Conservation (phyloP, 2,329 filamentous ascomycete genomes). For the Trichoderma arundinaceum region DNA sequence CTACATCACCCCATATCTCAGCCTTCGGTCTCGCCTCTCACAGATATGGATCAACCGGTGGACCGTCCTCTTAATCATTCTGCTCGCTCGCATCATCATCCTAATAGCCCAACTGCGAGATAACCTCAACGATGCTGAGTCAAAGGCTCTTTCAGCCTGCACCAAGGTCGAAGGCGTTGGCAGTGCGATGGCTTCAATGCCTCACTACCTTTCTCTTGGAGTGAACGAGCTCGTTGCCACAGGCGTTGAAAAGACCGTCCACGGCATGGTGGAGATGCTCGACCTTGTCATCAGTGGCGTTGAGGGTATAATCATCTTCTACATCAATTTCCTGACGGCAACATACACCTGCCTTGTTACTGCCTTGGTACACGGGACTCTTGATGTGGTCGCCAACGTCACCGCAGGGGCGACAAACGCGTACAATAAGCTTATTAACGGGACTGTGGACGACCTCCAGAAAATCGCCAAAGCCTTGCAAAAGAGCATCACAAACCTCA, state of each 20-base stretch:
- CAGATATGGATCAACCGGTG: conserved; percentile 98
- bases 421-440: conserved; percentile 57
- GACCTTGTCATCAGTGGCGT: conserved; percentile 80
- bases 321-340: conserved; percentile 87
- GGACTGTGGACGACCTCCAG: conserved; percentile 65
- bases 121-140: conserved; percentile 76
- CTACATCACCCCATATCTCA: conserved; percentile 87
- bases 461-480: conserved; percentile 57
- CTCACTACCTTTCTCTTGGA: conserved; percentile 87
- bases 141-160: conserved; percentile 85
- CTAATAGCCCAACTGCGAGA: conserved; percentile 74
- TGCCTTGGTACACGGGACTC: conserved; percentile 77
- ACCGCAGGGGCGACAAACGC: conserved; percentile 59
- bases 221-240: conserved; percentile 84
- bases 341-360: conserved; percentile 92
- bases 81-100: conserved; percentile 81
- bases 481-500: conserved; percentile 58
- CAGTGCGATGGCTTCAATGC: conserved; percentile 97
- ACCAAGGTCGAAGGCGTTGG: conserved; percentile 91
- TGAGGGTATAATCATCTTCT: conserved; percentile 86
- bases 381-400: conserved; percentile 67
- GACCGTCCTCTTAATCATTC: conserved; percentile 87
- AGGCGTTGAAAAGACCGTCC: conserved; percentile 79
- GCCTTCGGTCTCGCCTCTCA: conserved; percentile 84
- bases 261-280: conserved; percentile 79